Base-by-base conservation (phyloP, 1,284 basidiomycete species). In the Farysia itapuensis region DNA sequence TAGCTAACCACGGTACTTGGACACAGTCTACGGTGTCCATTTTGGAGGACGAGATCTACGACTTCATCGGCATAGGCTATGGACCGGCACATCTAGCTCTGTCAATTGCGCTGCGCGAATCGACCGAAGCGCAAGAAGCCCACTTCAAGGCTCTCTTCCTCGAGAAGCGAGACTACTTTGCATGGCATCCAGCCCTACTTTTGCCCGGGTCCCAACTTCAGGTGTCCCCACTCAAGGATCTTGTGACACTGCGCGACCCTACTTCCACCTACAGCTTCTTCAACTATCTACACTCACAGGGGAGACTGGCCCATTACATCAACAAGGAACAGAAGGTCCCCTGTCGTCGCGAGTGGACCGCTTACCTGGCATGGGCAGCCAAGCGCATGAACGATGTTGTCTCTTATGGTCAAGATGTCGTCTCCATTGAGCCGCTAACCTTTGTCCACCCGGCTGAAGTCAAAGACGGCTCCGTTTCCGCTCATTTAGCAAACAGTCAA, bases 161-260 rank as follows among this genome's bases (percentile, higher is more conserved):
- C 20, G 73, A 75, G 44, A 50, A 51, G 33, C 70, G 70, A 25
- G 42, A 52, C n/a, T 26, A 60, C 35, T 75, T 75, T 54, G 72
- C 72, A 18, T 75, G 73, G 73, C 74, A 76, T 33, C 70, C 70
- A 8, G 51, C 69, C 4, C 61, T 76, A 11, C 50, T 76, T 5
- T 63, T 76, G 5, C 74, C 74, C 11, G 74, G 74, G 24, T 63
- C 72, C 6, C 71, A 71, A 48, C 66, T 76, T 20, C 74, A 76
- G 39, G 74, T 76, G 21, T 74, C 72, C 32, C 74, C 72, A 18
- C 53, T 74, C 31, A 76, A 76, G 51, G 74, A 76, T 32, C 58
- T 76, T 0, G 74, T 66, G 12, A 74, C 72, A 0, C 67, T 76
- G 47, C 60, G 74, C n/a, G 71, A 76, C 25, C 74, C 74, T 6